phyloP scores from a whole-genome alignment of 2,329 filamentous ascomycete genomes.

The Trematosphaeria pertusa region DNA sequence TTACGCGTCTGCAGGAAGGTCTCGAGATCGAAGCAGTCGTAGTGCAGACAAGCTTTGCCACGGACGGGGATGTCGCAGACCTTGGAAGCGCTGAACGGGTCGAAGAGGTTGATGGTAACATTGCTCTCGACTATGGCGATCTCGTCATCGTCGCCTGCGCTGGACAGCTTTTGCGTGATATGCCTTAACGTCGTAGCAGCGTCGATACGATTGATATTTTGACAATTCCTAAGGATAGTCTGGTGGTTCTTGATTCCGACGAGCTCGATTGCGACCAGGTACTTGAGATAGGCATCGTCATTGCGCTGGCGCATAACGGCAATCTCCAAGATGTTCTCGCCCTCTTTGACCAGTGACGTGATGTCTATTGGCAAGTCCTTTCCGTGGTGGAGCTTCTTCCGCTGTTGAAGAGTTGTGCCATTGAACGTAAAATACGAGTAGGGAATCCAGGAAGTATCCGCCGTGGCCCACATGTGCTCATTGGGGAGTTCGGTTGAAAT shows the following conservation, averaged over 20 bases:
- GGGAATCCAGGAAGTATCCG: slow-evolving; percentile 73
- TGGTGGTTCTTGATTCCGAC: slow-evolving; percentile 62
- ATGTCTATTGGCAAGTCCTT: slow-evolving; percentile 80
- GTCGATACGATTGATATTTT: slow-evolving; percentile 43
- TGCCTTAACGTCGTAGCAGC: slow-evolving; percentile 59
- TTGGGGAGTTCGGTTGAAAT: slow-evolving; percentile 36
- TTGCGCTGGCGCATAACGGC: slow-evolving; percentile 31
- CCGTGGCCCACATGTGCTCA: slow-evolving; percentile 66
- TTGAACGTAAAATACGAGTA: slow-evolving; percentile 75
- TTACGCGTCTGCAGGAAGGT: slow-evolving; percentile 69
- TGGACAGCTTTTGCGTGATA: slow-evolving; percentile 62
- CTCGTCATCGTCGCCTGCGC: slow-evolving; percentile 61
- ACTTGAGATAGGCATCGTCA: slow-evolving; percentile 53
- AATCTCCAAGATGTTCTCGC: slow-evolving; percentile 68
- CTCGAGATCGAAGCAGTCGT: slow-evolving; percentile 89
- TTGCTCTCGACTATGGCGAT: slow-evolving; percentile 49
- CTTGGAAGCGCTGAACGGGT: slow-evolving; percentile 52
- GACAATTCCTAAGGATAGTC: slow-evolving; percentile 41
- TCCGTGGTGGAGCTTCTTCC: slow-evolving; percentile 74
- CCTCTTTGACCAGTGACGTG: slow-evolving; percentile 64
- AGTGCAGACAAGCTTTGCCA: slow-evolving; percentile 72
- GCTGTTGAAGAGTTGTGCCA: slow-evolving; percentile 58
- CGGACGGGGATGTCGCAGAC: slow-evolving; percentile 77
- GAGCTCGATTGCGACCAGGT: slow-evolving; percentile 73
- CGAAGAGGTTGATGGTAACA: slow-evolving; percentile 54